phyloP scores from a whole-genome alignment of 805 yeast species.

The Kuraishia floccosa region DNA sequence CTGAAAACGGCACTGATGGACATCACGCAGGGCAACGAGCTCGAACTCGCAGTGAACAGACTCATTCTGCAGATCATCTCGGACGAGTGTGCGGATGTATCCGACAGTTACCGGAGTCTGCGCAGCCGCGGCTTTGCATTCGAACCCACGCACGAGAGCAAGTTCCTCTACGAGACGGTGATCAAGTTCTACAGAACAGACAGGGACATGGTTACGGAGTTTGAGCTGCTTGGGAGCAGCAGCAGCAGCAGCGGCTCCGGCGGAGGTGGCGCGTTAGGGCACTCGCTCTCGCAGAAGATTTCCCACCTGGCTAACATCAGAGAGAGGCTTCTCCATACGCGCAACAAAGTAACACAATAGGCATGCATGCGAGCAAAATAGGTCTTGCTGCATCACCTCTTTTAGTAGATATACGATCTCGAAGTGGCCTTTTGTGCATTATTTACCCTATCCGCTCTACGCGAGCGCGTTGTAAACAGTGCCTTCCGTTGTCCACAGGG shows the following conservation, averaged over 20 bases:
- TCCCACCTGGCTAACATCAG: slow-evolving; percentile 19
- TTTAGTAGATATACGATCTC: not conserved
- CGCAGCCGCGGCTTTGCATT: slow-evolving; percentile 21
- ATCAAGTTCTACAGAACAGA: slow-evolving; percentile 6
- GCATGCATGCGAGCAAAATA: not conserved
- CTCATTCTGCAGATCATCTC: slow-evolving; percentile 45
- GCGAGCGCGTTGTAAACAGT: too few relatives aligned
- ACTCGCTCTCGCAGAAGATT: slow-evolving; percentile 14
- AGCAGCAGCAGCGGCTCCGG: slow-evolving; percentile 17
- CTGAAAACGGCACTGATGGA: slow-evolving; percentile 47
- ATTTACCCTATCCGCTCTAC: too few relatives aligned
- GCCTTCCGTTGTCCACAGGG: too few relatives aligned
- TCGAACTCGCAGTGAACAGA: slow-evolving; percentile 39
- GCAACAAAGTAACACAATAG: not conserved
- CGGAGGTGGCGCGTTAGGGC: not conserved
- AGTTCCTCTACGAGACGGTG: slow-evolving; percentile 9
- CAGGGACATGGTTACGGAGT: slow-evolving; percentile 15
- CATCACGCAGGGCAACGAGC: slow-evolving; percentile 53
- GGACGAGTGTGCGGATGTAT: slow-evolving; percentile 31
- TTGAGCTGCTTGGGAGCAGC: slow-evolving; percentile 15
- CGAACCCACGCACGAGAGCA: slow-evolving; percentile 11
- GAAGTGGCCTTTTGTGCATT: too few relatives aligned
- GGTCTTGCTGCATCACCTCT: not conserved
- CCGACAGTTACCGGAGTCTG: slow-evolving; percentile 15
- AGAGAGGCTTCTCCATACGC: slow-evolving; percentile 5